Evolutionary conservation across 768 basidiomycete species (phyloP), one percentile per base, ranked within the genome.

Genomic region (Dioszegia hungarica): DNA sequence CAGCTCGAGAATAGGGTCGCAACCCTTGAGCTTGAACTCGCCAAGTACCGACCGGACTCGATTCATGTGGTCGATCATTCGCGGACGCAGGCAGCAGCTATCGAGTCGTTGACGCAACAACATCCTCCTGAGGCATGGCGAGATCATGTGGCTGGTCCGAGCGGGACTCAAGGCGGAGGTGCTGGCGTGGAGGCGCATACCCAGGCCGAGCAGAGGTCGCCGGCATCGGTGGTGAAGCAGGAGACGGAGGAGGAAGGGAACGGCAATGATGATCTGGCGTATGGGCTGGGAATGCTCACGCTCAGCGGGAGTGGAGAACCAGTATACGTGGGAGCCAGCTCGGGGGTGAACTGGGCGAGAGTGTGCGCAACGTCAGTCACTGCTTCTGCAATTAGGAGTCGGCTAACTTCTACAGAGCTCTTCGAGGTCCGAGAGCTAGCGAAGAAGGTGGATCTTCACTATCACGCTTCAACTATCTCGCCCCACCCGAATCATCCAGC

Each of bases 281-380:
- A 59, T 36, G 66, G 66, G 14, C 56, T 68, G 36, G 63, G 66
- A 12, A 46, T 60, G 43, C 46, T 68, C 22, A 68, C 63, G 48
- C 44, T 68, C 17, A 51, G 56, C 44, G 66, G 66, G 1, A 50
- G 54, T 9, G 66, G 57, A 22, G 66, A 68, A 41, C 66, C 66
- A 19, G 56, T 68, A 10, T 68, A 64, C 55, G 61, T 68, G 4
- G 66, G 66, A 19, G 62, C 60, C 17, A 68, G 66, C 44, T 68
- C 66, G 17, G 66, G 66, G 3, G 55, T 68, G 51, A 68, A 64
- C 40, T 68, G 66, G 66, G 66, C 66, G 12, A 62, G 66, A 49
- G 63, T 68, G 5, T 68, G 66, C 48, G 61, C 66, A 4, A 64
- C 66, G 66, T 68, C 36, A 60, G 66, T 64, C n/a, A n/a, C n/a